Conservation (phyloP, 2,329 filamentous ascomycete genomes). For the Epichloe bromicola region DNA sequence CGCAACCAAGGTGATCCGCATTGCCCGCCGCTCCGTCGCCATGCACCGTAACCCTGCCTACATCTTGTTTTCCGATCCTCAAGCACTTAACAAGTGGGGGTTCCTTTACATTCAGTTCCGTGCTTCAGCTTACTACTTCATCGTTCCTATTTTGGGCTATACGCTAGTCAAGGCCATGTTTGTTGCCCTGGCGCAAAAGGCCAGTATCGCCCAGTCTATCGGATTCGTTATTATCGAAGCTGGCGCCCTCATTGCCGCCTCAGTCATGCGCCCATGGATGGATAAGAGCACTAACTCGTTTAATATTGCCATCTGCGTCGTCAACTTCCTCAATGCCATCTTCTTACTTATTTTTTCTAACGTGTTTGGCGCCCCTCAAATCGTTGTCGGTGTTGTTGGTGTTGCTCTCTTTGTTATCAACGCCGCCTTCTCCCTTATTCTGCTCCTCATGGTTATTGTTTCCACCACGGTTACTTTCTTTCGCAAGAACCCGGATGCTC, state of each 20-base stretch:
- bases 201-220: slow-evolving; percentile 62
- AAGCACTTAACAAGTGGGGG: slow-evolving; percentile 91
- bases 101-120: slow-evolving; percentile 97
- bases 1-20: slow-evolving; percentile 74
- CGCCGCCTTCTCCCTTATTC: slow-evolving; percentile 66
- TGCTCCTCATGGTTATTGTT: slow-evolving; percentile 64
- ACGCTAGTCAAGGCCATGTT: slow-evolving; percentile 82
- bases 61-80: slow-evolving; percentile 92
- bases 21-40: slow-evolving; percentile 74
- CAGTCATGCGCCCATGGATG: slow-evolving; percentile 87
- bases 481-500: slow-evolving; percentile 86
- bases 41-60: slow-evolving; percentile 97
- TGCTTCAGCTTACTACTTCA: slow-evolving; percentile 90
- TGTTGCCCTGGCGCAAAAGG: slow-evolving; percentile 65
- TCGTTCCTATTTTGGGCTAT: slow-evolving; percentile 67
- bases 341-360: slow-evolving; percentile 82
- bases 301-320: slow-evolving; percentile 80
- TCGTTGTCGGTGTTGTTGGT: slow-evolving; percentile 80
- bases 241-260: slow-evolving; percentile 60
- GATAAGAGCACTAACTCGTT: slow-evolving; percentile 96
- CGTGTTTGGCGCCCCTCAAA: slow-evolving; percentile 68
- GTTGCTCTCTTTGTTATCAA: slow-evolving; percentile 84
- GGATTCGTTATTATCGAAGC: slow-evolving; percentile 76
- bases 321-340: slow-evolving; percentile 86
- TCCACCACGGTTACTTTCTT: slow-evolving; percentile 57